Conservation (phyloP, 805 yeast species). For the Ogataea angusta region DNA sequence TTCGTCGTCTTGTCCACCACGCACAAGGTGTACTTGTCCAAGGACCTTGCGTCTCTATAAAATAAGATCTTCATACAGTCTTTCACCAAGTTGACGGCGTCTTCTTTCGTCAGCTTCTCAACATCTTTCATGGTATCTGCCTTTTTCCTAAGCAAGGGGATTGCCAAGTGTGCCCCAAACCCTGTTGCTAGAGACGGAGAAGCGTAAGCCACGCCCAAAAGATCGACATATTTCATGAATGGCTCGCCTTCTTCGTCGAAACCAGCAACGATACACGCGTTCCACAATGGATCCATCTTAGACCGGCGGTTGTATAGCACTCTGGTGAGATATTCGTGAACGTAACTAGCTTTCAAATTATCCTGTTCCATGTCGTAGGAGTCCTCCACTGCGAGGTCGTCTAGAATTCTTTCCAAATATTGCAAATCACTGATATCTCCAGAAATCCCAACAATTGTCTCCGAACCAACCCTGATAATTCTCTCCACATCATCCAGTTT, state of each 20-base stretch:
- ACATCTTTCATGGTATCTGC: slow-evolving; percentile 79
- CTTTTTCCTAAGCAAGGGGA: slow-evolving; percentile 83
- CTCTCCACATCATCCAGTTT: slow-evolving; percentile 85
- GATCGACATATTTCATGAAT: slow-evolving; percentile 80
- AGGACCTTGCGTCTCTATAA: slow-evolving; percentile 94
- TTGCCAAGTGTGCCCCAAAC: slow-evolving; percentile 91
- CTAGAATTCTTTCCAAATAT: slow-evolving; percentile 68
- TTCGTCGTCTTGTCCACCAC: slow-evolving; percentile 64
- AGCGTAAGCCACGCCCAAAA: slow-evolving; percentile 86
- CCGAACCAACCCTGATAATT: slow-evolving; percentile 75
- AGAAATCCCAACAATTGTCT: slow-evolving; percentile 86
- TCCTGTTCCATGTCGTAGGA: slow-evolving; percentile 70
- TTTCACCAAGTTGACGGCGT: slow-evolving; percentile 72
- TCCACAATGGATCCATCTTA: slow-evolving; percentile 96
- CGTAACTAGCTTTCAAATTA: slow-evolving; percentile 74
- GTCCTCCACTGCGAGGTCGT: slow-evolving; percentile 75
- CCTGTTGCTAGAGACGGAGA: slow-evolving; percentile 94
- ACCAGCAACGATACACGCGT: slow-evolving; percentile 89
- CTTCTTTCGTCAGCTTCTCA: slow-evolving; percentile 60
- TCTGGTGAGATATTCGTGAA: slow-evolving; percentile 82
- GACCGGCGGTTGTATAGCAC: slow-evolving; percentile 84
- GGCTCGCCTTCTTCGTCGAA: slow-evolving; percentile 67
- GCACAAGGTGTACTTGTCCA: slow-evolving; percentile 80
- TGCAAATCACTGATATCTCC: slow-evolving; percentile 97
- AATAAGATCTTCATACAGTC: slow-evolving; percentile 92